Percentiles rank a stretch among this genome's conserved stretches.
phyloP scores from a whole-genome alignment of 768 basidiomycete genomes.

The Mycena sanguinolenta region DNA sequence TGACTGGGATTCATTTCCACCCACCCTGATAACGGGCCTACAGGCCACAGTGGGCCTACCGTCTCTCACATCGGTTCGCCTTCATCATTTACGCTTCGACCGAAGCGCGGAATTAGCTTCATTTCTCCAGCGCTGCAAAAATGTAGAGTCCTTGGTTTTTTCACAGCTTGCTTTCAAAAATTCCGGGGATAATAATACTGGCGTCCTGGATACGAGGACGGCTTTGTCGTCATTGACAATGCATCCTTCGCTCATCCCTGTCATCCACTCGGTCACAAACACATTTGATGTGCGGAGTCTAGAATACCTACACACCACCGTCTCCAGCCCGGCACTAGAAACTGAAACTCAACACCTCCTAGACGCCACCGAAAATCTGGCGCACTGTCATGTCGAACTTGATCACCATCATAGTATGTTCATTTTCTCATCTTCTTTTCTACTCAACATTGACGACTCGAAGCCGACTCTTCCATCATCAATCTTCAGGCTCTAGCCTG shows the following conservation, averaged over 20 bases:
- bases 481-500: constrained; percentile 3
- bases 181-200: neutral
- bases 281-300: constrained; percentile 7
- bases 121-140: constrained; percentile 18
- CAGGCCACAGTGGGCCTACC: constrained; percentile 2
- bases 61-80: constrained; percentile 11
- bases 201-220: neutral
- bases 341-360: constrained; percentile 18
- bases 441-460: neutral
- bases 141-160: constrained; percentile 3
- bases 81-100: constrained; percentile 3
- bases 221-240: constrained; percentile 14
- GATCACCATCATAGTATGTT: constrained; percentile 23
- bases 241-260: neutral
- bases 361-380: constrained; percentile 1
- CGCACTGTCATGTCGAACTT: constrained; percentile 9
- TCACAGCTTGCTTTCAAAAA: neutral
- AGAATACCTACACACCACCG: neutral
- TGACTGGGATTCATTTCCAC: constrained; percentile 12
- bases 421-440: neutral
- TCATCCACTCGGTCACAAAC: constrained; percentile 18
- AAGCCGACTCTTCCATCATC: constrained; percentile 22
- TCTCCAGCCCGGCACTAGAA: constrained; percentile 8
- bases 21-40: neutral
- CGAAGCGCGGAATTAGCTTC: constrained; percentile 18